Percentiles rank a stretch among this genome's conserved stretches.
Evolutionary conservation across 768 basidiomycete species (phyloP).

Genomic region (Pisolithus albus): DNA sequence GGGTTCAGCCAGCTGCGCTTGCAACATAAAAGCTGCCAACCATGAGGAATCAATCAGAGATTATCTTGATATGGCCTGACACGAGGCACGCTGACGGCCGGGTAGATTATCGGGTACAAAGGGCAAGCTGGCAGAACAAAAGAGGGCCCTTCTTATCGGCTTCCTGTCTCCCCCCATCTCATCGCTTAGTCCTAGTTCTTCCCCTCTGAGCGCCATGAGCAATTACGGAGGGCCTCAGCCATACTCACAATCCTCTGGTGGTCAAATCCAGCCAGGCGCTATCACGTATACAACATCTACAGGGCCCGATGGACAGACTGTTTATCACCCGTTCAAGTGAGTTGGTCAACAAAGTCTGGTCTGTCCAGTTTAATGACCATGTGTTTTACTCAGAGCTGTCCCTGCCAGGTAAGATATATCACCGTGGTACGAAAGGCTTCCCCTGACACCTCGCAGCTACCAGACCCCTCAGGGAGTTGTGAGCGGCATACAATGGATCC

Average conservation of each 20-base stretch:
- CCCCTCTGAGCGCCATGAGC: constrained; percentile 15
- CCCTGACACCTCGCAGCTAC: constrained; percentile 42
- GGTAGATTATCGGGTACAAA: neutral
- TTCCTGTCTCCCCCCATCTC: neutral
- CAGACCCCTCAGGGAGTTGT: constrained; percentile 63
- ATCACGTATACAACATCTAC: constrained; percentile 67
- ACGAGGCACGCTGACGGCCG: neutral
- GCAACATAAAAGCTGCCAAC: neutral
- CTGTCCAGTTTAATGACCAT: constrained; percentile 9
- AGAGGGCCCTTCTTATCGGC: constrained; percentile 8
- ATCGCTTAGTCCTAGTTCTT: constrained; percentile 3
- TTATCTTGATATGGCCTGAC: neutral
- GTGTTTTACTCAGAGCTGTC: constrained; percentile 49
- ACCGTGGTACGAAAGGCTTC: neutral
- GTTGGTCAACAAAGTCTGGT: constrained; percentile 16
- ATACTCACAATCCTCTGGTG: constrained; percentile 25
- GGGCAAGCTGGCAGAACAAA: constrained; percentile 5
- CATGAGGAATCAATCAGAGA: neutral
- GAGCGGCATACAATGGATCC: constrained; percentile 57
- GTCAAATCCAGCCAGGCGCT: constrained; percentile 56
- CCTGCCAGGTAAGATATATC: constrained; percentile 52
- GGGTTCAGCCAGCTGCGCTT: neutral
- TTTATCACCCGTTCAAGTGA: constrained; percentile 73
- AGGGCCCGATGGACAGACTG: constrained; percentile 51
- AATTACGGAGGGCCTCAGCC: constrained; percentile 23